These are phyloP conservation scores for Phylloporus rhodoxanthus DNA, from an alignment of 768 basidiomycete genomes.

Conservation along the genomic window DNA sequence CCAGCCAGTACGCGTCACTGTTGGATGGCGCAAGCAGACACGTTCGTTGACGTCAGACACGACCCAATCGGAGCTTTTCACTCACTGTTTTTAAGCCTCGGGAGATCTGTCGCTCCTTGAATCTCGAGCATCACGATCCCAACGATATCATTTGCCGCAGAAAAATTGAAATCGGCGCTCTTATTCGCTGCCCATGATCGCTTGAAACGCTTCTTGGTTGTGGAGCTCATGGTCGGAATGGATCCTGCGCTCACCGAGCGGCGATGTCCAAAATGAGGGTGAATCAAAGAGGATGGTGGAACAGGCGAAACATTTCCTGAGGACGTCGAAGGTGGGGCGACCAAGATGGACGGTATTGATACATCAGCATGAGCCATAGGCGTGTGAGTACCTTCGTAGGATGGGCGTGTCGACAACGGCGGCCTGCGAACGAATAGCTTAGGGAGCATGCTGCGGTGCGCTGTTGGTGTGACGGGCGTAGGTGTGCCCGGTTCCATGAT, in stretches of 20 bases:
- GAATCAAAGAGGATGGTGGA: conserved; percentile 21
- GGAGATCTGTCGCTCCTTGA: conserved; percentile 74
- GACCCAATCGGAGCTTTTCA: conserved; percentile 11
- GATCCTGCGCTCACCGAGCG: conserved; percentile 30
- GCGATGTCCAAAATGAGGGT: conserved; percentile 22
- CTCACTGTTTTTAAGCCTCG: conserved; percentile 81
- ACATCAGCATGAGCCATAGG: conserved; percentile 1
- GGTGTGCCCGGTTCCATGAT: conserved; percentile 15
- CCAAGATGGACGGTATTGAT: conserved; percentile 7
- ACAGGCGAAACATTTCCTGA: conserved; percentile 8
- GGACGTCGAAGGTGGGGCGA: conserved; percentile 11
- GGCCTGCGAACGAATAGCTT: conserved; percentile 34
- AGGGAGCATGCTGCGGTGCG: conserved; percentile 26
- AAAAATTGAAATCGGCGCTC: conserved; percentile 51
- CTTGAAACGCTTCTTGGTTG: conserved; percentile 34
- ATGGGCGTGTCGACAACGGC: conserved; percentile 26
- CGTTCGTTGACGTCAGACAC: background rate
- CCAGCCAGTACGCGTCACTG: conserved; percentile 82
- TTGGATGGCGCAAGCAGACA: background rate
- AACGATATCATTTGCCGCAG: conserved; percentile 71
- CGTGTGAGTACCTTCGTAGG: conserved; percentile 21
- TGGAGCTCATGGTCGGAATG: conserved; percentile 17
- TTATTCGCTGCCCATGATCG: conserved; percentile 36
- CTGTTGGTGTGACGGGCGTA: conserved; percentile 27
- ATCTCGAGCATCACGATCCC: conserved; percentile 97